Base-by-base conservation (phyloP, 306 rosid genomes). In the Canavalia ensiformis region DNA sequence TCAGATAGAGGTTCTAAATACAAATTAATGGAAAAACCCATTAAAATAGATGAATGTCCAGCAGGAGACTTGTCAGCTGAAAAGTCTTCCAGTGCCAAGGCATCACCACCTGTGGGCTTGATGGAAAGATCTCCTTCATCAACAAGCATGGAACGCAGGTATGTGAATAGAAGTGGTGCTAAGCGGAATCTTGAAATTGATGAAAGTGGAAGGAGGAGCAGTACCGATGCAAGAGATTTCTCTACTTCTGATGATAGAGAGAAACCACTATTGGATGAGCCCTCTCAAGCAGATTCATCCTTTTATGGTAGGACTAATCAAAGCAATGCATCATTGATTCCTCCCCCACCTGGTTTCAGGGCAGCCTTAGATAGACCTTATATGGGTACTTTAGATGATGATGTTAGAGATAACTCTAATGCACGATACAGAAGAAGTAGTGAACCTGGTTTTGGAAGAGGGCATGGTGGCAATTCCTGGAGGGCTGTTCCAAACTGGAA, bases 401-500 rank as follows among this genome's bases (percentile, higher is more conserved):
- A 96, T 78, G 77, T 83, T 67, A 94, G 99, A 91, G 90, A 86
- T 57, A 89, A 89, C 86, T 87, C 98, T 55, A 87, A 81, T 87
- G 28, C 90, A 62, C 97, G 98, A 52, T 96, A 86, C 80, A 83
- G 98, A 80, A 88, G 98, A 90, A 81, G 82, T 58, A 87, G 60
- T 78, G 99, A 94, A 74, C 90, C 92, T 69, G 92, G 90, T 54
- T 63, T 92, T 83, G 97, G 94, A 64, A 87, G 99, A 84, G 87
- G 84, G 57, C 99, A 90, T 82, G 91, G 92, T 80, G 92, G 92
- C 58, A 95, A 92, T 84, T 77, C 95, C 54, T 96, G 99, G 99
- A 96, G 99, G 87, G 97, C 92, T 67, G 89, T 90, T 69, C 96
- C 97, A 64, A 89, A 87, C 86, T 96, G 99, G 99, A 77, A 84